phyloP scores from a whole-genome alignment of 1,284 basidiomycete genomes.

The Sparassis latifolia region DNA sequence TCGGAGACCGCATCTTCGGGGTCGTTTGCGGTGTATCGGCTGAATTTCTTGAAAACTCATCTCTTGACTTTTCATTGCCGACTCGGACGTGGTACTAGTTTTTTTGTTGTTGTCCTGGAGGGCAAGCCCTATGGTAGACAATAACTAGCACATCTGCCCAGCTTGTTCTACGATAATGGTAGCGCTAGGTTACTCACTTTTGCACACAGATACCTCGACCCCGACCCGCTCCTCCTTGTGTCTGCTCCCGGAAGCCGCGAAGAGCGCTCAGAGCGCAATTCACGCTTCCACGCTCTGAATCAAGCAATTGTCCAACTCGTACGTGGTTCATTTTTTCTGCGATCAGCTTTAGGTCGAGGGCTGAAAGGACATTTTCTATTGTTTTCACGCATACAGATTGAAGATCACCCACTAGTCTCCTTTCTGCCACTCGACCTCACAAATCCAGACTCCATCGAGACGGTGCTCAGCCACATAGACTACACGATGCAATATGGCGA shows the following conservation, averaged over 20 bases:
- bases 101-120: no score
- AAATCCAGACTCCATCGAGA: slow-evolving; percentile 84
- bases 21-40: no score
- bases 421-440: slow-evolving; percentile 95
- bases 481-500: slow-evolving; percentile 96
- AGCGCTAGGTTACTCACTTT: no score
- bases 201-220: slow-evolving; percentile 78
- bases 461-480: slow-evolving; percentile 92
- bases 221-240: slow-evolving; percentile 88
- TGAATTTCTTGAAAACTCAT: no score
- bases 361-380: slow-evolving; percentile 1
- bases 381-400: slow-evolving; percentile 56
- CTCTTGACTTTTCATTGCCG: no score
- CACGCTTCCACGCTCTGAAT: slow-evolving; percentile 90
- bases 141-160: no score
- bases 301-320: slow-evolving; percentile 93
- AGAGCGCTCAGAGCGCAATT: slow-evolving; percentile 55
- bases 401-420: slow-evolving; percentile 96
- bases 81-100: no score
- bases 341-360: slow-evolving; percentile 5
- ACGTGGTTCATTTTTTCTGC: slow-evolving; percentile 20
- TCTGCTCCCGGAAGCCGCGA: slow-evolving; percentile 54
- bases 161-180: no score
- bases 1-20: no score
- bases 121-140: no score